Evolutionary conservation across 2,329 filamentous ascomycete species (phyloP).

Genomic region (Epicoccum nigrum): DNA sequence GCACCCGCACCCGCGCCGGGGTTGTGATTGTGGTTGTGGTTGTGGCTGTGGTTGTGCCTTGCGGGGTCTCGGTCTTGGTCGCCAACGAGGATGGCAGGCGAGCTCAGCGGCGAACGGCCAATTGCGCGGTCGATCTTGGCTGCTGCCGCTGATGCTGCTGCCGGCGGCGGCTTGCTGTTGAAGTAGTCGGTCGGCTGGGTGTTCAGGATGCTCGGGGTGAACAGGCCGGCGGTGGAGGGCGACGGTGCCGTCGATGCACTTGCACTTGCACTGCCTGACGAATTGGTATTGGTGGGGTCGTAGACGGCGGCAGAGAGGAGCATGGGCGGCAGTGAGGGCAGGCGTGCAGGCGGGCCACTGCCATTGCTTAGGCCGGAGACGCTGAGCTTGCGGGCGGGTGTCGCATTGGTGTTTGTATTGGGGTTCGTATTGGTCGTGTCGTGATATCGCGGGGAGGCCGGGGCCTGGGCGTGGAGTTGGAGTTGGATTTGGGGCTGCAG

Average conservation of each 20-base stretch:
- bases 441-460: slow-evolving; percentile 13
- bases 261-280: slow-evolving; percentile 43
- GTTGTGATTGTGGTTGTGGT: too few species aligned
- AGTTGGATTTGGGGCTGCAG: background rate
- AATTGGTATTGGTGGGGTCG: slow-evolving; percentile 43
- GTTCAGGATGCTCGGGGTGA: slow-evolving; percentile 39
- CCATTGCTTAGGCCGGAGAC: slow-evolving; percentile 45
- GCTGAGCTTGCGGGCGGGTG: slow-evolving; percentile 50
- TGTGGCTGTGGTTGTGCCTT: slow-evolving; percentile 34
- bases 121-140: slow-evolving; percentile 35
- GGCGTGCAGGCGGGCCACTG: slow-evolving; percentile 30
- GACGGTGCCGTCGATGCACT: slow-evolving; percentile 34
- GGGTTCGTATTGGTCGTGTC: slow-evolving; percentile 54
- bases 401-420: slow-evolving; percentile 52
- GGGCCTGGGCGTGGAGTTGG: background rate
- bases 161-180: slow-evolving; percentile 34
- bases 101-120: slow-evolving; percentile 43
- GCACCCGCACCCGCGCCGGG: too few species aligned
- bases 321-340: slow-evolving; percentile 35
- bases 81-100: slow-evolving; percentile 41
- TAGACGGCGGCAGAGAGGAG: slow-evolving; percentile 46
- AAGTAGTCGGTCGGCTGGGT: slow-evolving; percentile 48
- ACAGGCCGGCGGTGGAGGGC: slow-evolving; percentile 45
- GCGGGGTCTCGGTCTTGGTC: slow-evolving; percentile 44
- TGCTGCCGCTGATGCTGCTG: background rate